Conservation (phyloP, 176 grass and related monocot genomes). For the Rhynchospora tenuis region DNA sequence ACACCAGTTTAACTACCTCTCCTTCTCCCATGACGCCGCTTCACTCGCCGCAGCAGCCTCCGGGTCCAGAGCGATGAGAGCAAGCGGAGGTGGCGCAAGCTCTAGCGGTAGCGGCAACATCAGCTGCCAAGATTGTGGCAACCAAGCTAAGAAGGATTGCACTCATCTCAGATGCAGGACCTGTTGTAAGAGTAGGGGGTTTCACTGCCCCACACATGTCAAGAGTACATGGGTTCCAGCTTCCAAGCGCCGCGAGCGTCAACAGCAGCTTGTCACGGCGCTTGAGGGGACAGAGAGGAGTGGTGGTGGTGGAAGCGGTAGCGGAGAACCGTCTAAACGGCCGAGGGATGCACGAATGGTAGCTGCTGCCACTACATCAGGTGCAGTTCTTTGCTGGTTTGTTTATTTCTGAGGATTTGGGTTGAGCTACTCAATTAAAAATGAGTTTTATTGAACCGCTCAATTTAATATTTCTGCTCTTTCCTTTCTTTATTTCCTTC, state of each 20-base stretch:
- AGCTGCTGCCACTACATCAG: slow-evolving; percentile 42
- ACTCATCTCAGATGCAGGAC: slow-evolving; percentile 70
- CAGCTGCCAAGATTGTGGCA: slow-evolving; percentile 97
- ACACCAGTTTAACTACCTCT: slow-evolving; percentile 46
- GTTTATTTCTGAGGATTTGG: neutral
- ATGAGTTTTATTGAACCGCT: neutral
- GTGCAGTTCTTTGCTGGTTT: slow-evolving; percentile 32
- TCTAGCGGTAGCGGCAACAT: slow-evolving; percentile 4
- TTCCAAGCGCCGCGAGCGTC: slow-evolving; percentile 77
- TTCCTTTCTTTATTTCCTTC: slow-evolving; percentile 11
- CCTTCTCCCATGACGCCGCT: slow-evolving; percentile 67
- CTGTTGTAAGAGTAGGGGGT: slow-evolving; percentile 96
- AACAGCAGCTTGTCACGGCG: slow-evolving; percentile 48
- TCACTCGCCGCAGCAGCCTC: slow-evolving; percentile 32
- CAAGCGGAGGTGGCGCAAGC: slow-evolving; percentile 1
- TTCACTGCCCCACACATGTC: slow-evolving; percentile 62
- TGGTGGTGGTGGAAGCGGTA: slow-evolving; percentile 8
- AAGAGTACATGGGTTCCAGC: slow-evolving; percentile 96
- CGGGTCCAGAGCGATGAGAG: slow-evolving; percentile 22
- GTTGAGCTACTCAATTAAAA: neutral
- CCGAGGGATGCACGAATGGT: slow-evolving; percentile 35
- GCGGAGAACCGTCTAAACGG: slow-evolving; percentile 46
- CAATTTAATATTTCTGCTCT: slow-evolving; percentile 19
- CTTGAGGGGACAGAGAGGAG: slow-evolving; percentile 18
- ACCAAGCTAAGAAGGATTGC: slow-evolving; percentile 98